These are phyloP conservation scores for Sanghuangporus baumii DNA, from an alignment of 1,284 basidiomycete species.

Conservation along the genomic window DNA sequence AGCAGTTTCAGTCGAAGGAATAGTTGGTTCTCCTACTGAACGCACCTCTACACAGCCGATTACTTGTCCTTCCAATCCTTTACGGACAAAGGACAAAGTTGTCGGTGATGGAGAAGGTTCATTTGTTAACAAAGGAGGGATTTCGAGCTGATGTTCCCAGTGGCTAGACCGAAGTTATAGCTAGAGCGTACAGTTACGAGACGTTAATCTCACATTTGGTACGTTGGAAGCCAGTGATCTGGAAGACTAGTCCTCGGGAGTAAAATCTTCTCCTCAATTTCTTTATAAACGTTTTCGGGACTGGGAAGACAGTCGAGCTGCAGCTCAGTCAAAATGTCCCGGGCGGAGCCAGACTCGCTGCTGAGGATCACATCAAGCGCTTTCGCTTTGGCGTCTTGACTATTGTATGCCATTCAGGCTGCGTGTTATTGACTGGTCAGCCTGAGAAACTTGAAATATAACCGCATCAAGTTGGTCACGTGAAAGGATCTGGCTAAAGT, in stretches of 20 bases:
- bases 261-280: slow-evolving; percentile 67
- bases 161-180: slow-evolving; percentile 40
- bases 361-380: slow-evolving; percentile 42
- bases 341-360: slow-evolving; percentile 36
- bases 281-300: slow-evolving; percentile 49
- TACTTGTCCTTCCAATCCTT: slow-evolving; percentile 76
- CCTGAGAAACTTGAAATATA: too few relatives aligned
- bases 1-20: too few relatives aligned
- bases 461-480: background rate
- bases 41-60: slow-evolving; percentile 74
- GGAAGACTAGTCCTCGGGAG: slow-evolving; percentile 58
- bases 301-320: slow-evolving; percentile 52
- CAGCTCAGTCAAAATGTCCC: slow-evolving; percentile 43
- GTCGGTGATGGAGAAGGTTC: slow-evolving; percentile 75
- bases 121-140: slow-evolving; percentile 58
- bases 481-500: background rate
- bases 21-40: background rate
- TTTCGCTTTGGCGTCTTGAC: slow-evolving; percentile 9
- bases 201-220: slow-evolving; percentile 55
- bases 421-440: too few relatives aligned
- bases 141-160: slow-evolving; percentile 58
- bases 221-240: slow-evolving; percentile 64
- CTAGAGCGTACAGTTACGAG: background rate
- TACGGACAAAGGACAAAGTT: slow-evolving; percentile 66
- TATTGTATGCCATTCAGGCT: background rate